Evolutionary conservation across 495 filamentous ascomycete genomes (phyloP).

Genomic region (Astrothelium macrocarpum): DNA sequence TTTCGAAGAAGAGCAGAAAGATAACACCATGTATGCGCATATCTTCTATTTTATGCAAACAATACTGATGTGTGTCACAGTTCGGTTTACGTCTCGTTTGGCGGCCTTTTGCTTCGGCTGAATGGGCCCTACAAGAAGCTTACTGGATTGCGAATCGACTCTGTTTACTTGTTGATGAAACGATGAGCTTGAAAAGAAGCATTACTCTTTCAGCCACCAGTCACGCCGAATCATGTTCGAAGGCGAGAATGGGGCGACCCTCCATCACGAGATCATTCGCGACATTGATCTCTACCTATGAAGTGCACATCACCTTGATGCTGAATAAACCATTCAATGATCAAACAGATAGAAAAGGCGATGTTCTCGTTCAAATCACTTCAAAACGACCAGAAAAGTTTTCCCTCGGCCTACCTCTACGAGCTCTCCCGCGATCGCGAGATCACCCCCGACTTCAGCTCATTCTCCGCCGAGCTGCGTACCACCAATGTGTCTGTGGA

Average conservation of each 20-base stretch:
- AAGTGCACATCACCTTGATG: not conserved
- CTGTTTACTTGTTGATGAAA: conserved; percentile 88
- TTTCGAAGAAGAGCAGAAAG: conserved; percentile 75
- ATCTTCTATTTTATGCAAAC: not conserved
- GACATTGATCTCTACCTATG: not conserved
- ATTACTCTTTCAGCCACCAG: not conserved
- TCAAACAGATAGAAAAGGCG: not conserved
- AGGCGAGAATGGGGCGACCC: conserved; percentile 4
- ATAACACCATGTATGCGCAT: conserved; percentile 62
- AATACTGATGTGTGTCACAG: conserved; percentile 38
- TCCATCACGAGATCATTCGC: not conserved
- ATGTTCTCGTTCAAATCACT: not conserved
- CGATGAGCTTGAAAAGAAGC: conserved; percentile 45
- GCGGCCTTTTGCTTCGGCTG: conserved; percentile 77
- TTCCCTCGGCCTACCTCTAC: not conserved
- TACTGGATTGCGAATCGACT: conserved; percentile 77
- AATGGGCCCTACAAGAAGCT: conserved; percentile 95
- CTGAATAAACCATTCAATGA: not conserved
- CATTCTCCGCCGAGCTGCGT: conserved; percentile 2
- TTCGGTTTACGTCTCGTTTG: conserved; percentile 86
- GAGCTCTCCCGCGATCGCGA: not conserved
- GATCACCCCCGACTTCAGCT: conserved; percentile 1
- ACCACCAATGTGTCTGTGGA: conserved; percentile 5
- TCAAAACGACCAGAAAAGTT: conserved; percentile 1
- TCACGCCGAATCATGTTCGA: not conserved